Base-by-base conservation (phyloP, 1,139 yeast species). In the Sugiyamaella pinicola region DNA sequence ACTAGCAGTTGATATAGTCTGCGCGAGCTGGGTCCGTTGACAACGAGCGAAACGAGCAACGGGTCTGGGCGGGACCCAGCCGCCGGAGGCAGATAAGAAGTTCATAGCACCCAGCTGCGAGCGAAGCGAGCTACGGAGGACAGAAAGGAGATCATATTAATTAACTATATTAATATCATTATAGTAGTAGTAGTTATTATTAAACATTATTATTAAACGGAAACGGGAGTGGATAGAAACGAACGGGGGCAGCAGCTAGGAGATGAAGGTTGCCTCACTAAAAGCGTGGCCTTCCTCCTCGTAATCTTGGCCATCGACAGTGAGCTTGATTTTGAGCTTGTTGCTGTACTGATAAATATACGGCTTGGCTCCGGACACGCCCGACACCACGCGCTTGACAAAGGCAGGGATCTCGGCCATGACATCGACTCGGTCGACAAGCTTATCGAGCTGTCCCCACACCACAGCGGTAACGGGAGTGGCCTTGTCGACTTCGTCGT, bases 331-430 rank as follows among this genome's bases (percentile, higher is more conserved):
- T 67, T 45, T 67, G 70, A 51, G 53, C 50, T 58, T 69, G 69
- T 87, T 84, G 67, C 85, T 81, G 73, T 81, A 93, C 74, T 93
- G 99, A 72, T 91, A 93, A 65, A 93, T 91, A 74, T 82, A 93
- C 34, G 99, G 99, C 69, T 85, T 87, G 41, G 98, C 85, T 52
- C 98, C 99, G 12, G 96, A 93, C 54, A 91, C 95, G 56, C 96
- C 96, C 59, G 91, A 83, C 41, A 89, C 98, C 57, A 93, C 87
- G 64, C 85, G 87, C 73, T 93, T 93, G 60, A 93, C 96, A 72
- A 93, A 90, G 61, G 82, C 85, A 42, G 99, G 99, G 57, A 93
- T 85, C 74, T 93, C 99, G 41, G 93, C 90, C 97, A 93, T 90
- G 57, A 93, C 98, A 72, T 93, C 99, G 54, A 93, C 91, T 67